These are phyloP conservation scores for Pholiota conissans DNA, from an alignment of 768 basidiomycete species.

Conservation along the genomic window DNA sequence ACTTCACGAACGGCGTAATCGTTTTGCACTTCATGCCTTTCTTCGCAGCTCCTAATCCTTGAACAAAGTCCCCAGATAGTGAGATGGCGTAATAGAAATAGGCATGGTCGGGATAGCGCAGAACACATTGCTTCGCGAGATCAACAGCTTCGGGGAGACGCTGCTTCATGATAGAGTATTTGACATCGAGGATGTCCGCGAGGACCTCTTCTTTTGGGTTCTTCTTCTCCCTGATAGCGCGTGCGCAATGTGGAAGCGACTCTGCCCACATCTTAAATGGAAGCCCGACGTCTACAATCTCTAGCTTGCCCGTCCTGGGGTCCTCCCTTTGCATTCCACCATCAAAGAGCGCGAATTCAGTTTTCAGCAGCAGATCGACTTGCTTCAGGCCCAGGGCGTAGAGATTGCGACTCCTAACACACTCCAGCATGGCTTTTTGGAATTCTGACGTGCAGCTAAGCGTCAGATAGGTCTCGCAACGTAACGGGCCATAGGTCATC, in stretches of 20 bases:
- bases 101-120: slow-evolving; percentile 56
- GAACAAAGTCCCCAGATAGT: slow-evolving; percentile 43
- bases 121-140: slow-evolving; percentile 45
- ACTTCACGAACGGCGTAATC: slow-evolving; percentile 55
- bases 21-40: slow-evolving; percentile 61
- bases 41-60: slow-evolving; percentile 63
- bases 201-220: slow-evolving; percentile 43
- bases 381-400: slow-evolving; percentile 50
- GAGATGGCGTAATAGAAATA: slow-evolving; percentile 68
- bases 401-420: slow-evolving; percentile 47
- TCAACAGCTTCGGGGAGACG: slow-evolving; percentile 48
- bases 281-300: slow-evolving; percentile 46
- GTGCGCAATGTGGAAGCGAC: slow-evolving; percentile 58
- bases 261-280: slow-evolving; percentile 64
- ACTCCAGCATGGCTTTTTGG: slow-evolving; percentile 54
- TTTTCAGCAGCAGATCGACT: slow-evolving; percentile 49
- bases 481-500: slow-evolving; percentile 44
- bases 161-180: slow-evolving; percentile 50
- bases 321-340: slow-evolving; percentile 52
- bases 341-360: slow-evolving; percentile 63
- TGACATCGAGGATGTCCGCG: slow-evolving; percentile 68
- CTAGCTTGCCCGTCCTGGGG: slow-evolving; percentile 38
- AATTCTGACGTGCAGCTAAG: slow-evolving; percentile 41
- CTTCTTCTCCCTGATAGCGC: slow-evolving; percentile 48
- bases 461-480: slow-evolving; percentile 48